A percentile compares a stretch with the other conserved stretches of the same genome.
These are phyloP conservation scores for Suillus placidus DNA, from an alignment of 768 basidiomycete species.

Conservation along the genomic window DNA sequence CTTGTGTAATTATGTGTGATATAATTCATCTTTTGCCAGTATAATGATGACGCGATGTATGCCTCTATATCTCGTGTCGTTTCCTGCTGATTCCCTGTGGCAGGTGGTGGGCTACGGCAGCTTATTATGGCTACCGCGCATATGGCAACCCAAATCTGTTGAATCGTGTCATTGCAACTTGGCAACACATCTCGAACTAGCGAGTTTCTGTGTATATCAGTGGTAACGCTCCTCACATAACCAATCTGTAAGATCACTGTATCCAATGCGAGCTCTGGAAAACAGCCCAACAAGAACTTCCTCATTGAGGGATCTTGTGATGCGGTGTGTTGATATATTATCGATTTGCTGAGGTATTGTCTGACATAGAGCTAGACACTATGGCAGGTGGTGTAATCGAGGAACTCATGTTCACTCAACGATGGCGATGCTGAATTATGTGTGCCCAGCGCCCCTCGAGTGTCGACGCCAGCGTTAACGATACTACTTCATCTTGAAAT, in stretches of 20 bases:
- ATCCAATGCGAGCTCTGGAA: conserved; percentile 41
- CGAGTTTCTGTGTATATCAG: conserved; percentile 26
- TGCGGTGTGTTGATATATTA: conserved; percentile 33
- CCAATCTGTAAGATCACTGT: conserved; percentile 32
- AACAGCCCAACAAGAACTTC: conserved; percentile 44
- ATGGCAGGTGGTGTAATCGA: conserved; percentile 52
- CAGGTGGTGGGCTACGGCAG: conserved; percentile 57
- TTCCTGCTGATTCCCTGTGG: not conserved
- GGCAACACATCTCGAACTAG: conserved; percentile 52
- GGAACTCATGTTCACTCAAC: not conserved
- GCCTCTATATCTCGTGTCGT: not conserved
- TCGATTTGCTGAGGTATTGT: not conserved
- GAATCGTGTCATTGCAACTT: conserved; percentile 47
- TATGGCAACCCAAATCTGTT: conserved; percentile 47
- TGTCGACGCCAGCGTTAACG: conserved; percentile 46
- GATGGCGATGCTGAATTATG: not conserved
- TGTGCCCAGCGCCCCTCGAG: conserved; percentile 42
- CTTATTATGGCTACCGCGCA: conserved; percentile 50
- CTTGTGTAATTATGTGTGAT: not conserved
- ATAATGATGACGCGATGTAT: conserved; percentile 16
- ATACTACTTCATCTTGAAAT: not conserved
- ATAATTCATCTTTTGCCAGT: conserved; percentile 1
- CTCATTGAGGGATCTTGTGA: conserved; percentile 45
- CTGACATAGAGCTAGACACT: conserved; percentile 33
- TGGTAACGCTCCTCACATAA: not conserved